Evolutionary conservation across 2,329 filamentous ascomycete species (phyloP).

Genomic region (Sarocladium kiliense): DNA sequence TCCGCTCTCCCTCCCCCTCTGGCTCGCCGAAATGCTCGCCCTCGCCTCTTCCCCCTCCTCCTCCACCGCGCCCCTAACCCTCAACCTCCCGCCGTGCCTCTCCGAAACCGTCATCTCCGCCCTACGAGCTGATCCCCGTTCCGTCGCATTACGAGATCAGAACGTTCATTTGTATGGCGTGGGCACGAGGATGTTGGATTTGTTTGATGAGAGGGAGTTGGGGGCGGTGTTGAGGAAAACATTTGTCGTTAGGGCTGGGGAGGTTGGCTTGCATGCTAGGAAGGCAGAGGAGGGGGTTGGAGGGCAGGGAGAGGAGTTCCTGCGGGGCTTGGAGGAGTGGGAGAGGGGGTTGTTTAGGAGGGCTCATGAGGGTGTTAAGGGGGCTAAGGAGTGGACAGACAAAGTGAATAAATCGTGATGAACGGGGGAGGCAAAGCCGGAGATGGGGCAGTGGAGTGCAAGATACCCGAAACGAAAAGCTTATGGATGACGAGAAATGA

Average conservation of each 20-base stretch:
- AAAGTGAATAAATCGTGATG: slow-evolving; percentile 28
- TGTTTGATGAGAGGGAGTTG: slow-evolving; percentile 79
- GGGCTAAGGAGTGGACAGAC: slow-evolving; percentile 65
- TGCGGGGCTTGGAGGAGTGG: slow-evolving; percentile 83
- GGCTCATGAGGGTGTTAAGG: slow-evolving; percentile 68
- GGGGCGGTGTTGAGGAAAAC: slow-evolving; percentile 71
- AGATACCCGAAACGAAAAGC: background rate
- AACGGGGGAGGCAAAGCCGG: background rate
- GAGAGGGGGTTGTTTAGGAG: slow-evolving; percentile 73
- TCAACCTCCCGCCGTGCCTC: slow-evolving; percentile 76
- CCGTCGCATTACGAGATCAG: slow-evolving; percentile 77
- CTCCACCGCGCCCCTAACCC: slow-evolving; percentile 60
- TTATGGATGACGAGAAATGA: background rate
- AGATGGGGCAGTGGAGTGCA: background rate
- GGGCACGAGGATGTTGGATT: slow-evolving; percentile 76
- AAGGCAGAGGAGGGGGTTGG: slow-evolving; percentile 65
- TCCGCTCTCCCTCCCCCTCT: slow-evolving; percentile 77
- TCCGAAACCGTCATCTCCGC: slow-evolving; percentile 80
- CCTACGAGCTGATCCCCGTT: slow-evolving; percentile 81
- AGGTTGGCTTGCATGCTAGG: slow-evolving; percentile 83
- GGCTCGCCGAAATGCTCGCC: slow-evolving; percentile 92
- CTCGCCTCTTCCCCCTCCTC: slow-evolving; percentile 52
- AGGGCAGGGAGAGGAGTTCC: slow-evolving; percentile 68
- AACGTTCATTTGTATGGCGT: slow-evolving; percentile 85
- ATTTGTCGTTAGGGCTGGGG: slow-evolving; percentile 74